A percentile compares a stretch with the other conserved stretches of the same genome.
Conservation (phyloP, 352 stramenopile species). For the Globisporangium recalcitrans region DNA sequence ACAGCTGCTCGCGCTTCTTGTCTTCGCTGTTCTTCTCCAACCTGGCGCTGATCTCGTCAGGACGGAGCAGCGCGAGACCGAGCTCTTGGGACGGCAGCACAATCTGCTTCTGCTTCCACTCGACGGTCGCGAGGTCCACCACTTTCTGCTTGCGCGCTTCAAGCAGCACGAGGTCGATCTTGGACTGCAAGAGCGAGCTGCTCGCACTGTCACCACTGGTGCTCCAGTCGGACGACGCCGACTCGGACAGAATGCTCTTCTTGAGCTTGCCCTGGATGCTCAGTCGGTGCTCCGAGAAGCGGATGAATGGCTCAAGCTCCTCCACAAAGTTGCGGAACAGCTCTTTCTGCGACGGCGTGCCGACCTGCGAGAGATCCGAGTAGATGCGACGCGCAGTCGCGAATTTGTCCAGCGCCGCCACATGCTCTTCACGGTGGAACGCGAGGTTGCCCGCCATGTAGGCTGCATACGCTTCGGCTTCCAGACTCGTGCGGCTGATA, state of each 20-base stretch:
- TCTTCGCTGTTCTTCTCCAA: slow-evolving; percentile 51
- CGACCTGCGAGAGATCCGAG: slow-evolving; percentile 74
- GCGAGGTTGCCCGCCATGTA: slow-evolving; percentile 87
- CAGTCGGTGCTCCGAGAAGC: slow-evolving; percentile 80
- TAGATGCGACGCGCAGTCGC: slow-evolving; percentile 79
- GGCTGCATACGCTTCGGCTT: slow-evolving; percentile 84
- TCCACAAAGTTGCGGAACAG: slow-evolving; percentile 63
- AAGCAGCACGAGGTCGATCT: slow-evolving; percentile 81
- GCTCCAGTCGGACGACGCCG: slow-evolving; percentile 47
- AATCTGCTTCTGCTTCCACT: slow-evolving; percentile 78
- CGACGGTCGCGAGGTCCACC: slow-evolving; percentile 68
- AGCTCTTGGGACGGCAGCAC: slow-evolving; percentile 70
- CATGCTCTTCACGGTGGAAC: slow-evolving; percentile 86
- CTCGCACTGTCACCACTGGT: slow-evolving; percentile 59
- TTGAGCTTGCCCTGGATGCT: slow-evolving; percentile 49
- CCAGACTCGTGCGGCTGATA: slow-evolving; percentile 74
- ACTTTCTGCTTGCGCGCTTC: slow-evolving; percentile 83
- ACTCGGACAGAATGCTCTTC: slow-evolving; percentile 21
- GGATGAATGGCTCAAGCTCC: slow-evolving; percentile 80
- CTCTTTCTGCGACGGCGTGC: slow-evolving; percentile 77
- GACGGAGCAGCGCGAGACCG: slow-evolving; percentile 56
- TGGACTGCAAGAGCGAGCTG: slow-evolving; percentile 73
- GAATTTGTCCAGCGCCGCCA: slow-evolving; percentile 77
- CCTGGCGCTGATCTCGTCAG: slow-evolving; percentile 64
- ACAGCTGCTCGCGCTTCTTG: slow-evolving; percentile 65